phyloP scores from a whole-genome alignment of 1,284 basidiomycete genomes.

The Apiotrichum laibachii region DNA sequence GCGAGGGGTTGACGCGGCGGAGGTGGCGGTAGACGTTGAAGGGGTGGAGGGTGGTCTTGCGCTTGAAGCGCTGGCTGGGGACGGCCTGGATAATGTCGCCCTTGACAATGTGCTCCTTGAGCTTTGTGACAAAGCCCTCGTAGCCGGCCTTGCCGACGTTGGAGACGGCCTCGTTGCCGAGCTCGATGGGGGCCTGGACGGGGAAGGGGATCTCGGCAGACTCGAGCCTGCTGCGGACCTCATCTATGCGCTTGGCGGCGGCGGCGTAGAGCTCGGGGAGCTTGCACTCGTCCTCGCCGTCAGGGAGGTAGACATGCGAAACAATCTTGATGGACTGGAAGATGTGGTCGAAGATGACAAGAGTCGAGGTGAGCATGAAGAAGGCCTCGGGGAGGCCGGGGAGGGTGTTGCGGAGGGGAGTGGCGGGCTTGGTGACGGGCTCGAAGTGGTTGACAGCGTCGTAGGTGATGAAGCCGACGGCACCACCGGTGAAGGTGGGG shows the following conservation, averaged over 20 bases:
- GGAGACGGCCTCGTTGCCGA: constrained; percentile 68
- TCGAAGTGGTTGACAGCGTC: constrained; percentile 97
- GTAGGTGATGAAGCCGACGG: constrained; percentile 95
- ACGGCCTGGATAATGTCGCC: constrained; percentile 99
- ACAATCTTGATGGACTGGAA: constrained; percentile 93
- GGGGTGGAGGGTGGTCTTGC: constrained; percentile 84
- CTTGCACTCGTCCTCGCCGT: constrained; percentile 50
- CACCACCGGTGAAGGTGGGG: constrained; percentile 91
- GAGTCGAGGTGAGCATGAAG: constrained; percentile 94
- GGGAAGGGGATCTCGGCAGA: constrained; percentile 61
- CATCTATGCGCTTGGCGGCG: constrained; percentile 71
- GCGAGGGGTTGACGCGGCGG: constrained; percentile 91
- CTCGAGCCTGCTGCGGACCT: constrained; percentile 67
- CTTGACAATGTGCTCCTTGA: constrained; percentile 91
- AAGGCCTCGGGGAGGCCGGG: constrained; percentile 88
- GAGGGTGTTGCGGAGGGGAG: constrained; percentile 65
- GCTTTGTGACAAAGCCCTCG: constrained; percentile 81
- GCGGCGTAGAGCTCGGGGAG: constrained; percentile 79
- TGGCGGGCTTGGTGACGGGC: constrained; percentile 70
- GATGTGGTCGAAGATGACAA: constrained; percentile 96
- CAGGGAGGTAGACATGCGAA: constrained; percentile 86
- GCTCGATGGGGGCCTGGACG: constrained; percentile 52
- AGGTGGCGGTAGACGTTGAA: constrained; percentile 96
- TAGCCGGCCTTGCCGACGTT: constrained; percentile 96
- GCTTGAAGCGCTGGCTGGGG: constrained; percentile 83